These are phyloP conservation scores for Ochromonadaceae sp. DNA, from an alignment of 352 stramenopile genomes.

Conservation along the genomic window DNA sequence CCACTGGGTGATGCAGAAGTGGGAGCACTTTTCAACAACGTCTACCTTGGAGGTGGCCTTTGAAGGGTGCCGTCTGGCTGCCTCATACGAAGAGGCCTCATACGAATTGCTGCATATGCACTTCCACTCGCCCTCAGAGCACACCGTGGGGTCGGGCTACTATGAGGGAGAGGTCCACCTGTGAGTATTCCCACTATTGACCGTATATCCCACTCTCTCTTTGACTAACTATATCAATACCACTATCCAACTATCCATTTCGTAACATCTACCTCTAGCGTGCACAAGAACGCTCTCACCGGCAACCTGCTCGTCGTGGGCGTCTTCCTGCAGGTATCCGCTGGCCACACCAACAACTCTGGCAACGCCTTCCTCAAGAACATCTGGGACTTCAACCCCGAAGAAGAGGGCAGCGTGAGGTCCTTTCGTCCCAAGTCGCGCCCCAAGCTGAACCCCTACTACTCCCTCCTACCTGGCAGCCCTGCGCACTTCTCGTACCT, in stretches of 20 bases:
- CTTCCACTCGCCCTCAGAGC: slow-evolving; percentile 11
- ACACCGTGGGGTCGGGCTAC: neutral
- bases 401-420: neutral
- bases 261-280: neutral
- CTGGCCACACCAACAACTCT: neutral
- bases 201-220: too few species aligned
- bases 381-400: neutral
- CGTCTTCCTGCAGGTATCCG: neutral
- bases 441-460: neutral
- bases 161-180: slow-evolving; percentile 4
- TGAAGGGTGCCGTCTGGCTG: neutral
- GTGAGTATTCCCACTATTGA: too few species aligned
- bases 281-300: neutral
- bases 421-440: neutral
- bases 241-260: neutral
- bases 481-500: neutral
- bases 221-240: too few species aligned
- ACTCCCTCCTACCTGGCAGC: neutral
- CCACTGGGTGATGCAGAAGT: neutral
- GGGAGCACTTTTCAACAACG: slow-evolving; percentile 10
- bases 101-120: slow-evolving; percentile 3
- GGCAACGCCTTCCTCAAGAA: neutral
- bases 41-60: slow-evolving; percentile 5
- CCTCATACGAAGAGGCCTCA: neutral
- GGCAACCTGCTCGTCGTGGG: neutral